phyloP scores from a whole-genome alignment of 192 early-diverging fungal species.

The Coemansia sp. region DNA sequence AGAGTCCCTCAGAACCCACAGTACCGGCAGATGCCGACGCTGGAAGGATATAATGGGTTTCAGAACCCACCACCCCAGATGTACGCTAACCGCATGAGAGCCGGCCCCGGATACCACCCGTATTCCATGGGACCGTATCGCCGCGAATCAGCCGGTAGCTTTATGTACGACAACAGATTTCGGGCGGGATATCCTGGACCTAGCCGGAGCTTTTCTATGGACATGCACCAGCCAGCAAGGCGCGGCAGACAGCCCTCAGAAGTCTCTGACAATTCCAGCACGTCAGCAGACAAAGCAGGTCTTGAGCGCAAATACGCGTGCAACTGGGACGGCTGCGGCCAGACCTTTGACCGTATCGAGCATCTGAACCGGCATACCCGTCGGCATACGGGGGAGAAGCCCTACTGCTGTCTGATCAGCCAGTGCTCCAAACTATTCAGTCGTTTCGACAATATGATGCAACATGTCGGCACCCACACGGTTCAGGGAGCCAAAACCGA shows the following conservation, averaged over 20 bases:
- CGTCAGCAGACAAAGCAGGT: conserved; percentile 12
- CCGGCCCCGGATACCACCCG: conserved; percentile 1
- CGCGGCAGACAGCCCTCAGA: conserved; percentile 21
- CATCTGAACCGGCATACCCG: conserved; percentile 76
- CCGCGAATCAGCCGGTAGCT: conserved; percentile 12
- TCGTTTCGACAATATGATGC: conserved; percentile 81
- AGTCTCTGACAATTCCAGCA: conserved; percentile 19
- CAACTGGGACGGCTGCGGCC: conserved; percentile 48
- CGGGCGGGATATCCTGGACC: not conserved
- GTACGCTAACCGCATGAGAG: conserved; percentile 1
- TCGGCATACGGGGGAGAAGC: conserved; percentile 62
- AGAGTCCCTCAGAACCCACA: conserved; percentile 19
- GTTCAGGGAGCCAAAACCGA: conserved; percentile 48
- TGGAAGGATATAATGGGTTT: not conserved
- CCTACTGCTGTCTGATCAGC: conserved; percentile 67
- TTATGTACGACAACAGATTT: not conserved
- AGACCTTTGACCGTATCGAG: conserved; percentile 72
- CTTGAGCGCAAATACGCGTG: conserved; percentile 47
- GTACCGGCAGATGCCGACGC: not conserved
- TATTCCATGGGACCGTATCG: not conserved
- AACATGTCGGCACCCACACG: conserved; percentile 71
- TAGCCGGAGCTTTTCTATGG: not conserved
- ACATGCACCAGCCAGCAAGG: not conserved
- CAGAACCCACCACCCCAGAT: conserved; percentile 3
- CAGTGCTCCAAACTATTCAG: conserved; percentile 66